Conservation (phyloP, 345 rosid species). For the Laguncularia racemosa region DNA sequence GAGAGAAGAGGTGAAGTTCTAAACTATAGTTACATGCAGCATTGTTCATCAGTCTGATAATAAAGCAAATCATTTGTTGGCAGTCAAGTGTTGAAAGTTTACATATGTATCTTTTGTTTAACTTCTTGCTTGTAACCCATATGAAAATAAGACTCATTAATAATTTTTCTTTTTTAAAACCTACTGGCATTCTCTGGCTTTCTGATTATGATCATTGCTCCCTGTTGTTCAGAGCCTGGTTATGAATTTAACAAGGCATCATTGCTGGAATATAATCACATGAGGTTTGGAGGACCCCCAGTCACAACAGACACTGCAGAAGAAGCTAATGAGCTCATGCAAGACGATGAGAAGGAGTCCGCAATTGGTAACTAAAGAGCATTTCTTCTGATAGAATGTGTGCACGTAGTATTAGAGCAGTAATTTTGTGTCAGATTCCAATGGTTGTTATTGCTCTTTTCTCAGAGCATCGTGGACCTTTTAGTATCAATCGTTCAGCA, state of each 20-base stretch:
- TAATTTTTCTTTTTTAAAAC: neutral
- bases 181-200: neutral
- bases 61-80: neutral
- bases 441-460: too few species aligned
- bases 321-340: slow-evolving; percentile 74
- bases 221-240: slow-evolving; percentile 52
- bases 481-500: too few species aligned
- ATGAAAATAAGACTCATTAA: neutral
- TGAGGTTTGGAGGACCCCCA: slow-evolving; percentile 97
- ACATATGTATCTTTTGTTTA: too few species aligned
- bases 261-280: slow-evolving; percentile 73
- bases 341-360: slow-evolving; percentile 53
- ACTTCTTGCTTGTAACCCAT: too few species aligned
- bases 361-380: slow-evolving; percentile 48
- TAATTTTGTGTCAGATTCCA: too few species aligned
- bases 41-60: neutral
- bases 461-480: too few species aligned
- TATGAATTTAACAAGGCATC: slow-evolving; percentile 73
- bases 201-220: slow-evolving; percentile 5
- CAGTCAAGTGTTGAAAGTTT: too few species aligned
- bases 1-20: slow-evolving; percentile 59
- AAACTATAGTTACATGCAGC: neutral
- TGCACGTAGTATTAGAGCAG: too few species aligned
- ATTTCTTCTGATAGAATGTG: neutral
- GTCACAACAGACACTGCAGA: slow-evolving; percentile 59